Percentiles rank a stretch among this genome's conserved stretches.
These are phyloP conservation scores for Botrytis porri DNA, from an alignment of 2,329 filamentous ascomycete species.

Conservation along the genomic window DNA sequence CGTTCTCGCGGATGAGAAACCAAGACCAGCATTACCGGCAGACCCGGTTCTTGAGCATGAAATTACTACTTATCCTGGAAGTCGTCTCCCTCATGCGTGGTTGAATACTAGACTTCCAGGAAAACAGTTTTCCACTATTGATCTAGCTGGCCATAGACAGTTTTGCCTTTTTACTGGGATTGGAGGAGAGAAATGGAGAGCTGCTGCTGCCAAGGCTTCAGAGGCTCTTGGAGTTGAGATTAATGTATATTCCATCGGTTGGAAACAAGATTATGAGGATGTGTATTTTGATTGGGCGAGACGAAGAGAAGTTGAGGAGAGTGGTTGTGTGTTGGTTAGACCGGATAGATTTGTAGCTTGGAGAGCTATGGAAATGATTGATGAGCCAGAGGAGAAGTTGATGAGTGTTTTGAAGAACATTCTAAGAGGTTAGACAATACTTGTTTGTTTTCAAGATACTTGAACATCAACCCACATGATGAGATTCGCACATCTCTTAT, in stretches of 20 bases:
- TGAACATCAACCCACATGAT: background rate
- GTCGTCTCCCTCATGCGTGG: conserved; percentile 35
- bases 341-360: conserved; percentile 27
- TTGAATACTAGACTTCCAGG: conserved; percentile 21
- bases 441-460: background rate
- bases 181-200: conserved; percentile 23
- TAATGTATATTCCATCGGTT: background rate
- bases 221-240: conserved; percentile 12
- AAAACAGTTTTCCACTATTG: conserved; percentile 30
- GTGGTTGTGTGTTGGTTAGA: conserved; percentile 25
- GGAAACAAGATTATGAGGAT: conserved; percentile 18
- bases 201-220: conserved; percentile 11
- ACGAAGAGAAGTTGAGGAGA: conserved; percentile 15
- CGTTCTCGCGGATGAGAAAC: conserved; percentile 27
- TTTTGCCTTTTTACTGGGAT: conserved; percentile 28
- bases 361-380: conserved; percentile 17
- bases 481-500: too few species aligned
- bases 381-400: conserved; percentile 5
- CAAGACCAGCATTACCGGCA: conserved; percentile 22
- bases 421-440: background rate
- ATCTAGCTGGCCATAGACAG: conserved; percentile 21
- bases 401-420: background rate
- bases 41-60: conserved; percentile 27
- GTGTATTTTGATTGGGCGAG: conserved; percentile 20
- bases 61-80: conserved; percentile 32